Percentiles rank a stretch among this genome's conserved stretches.
These are phyloP conservation scores for Paramecium sonneborni DNA, from an alignment of 73 alveolate species.

Conservation along the genomic window DNA sequence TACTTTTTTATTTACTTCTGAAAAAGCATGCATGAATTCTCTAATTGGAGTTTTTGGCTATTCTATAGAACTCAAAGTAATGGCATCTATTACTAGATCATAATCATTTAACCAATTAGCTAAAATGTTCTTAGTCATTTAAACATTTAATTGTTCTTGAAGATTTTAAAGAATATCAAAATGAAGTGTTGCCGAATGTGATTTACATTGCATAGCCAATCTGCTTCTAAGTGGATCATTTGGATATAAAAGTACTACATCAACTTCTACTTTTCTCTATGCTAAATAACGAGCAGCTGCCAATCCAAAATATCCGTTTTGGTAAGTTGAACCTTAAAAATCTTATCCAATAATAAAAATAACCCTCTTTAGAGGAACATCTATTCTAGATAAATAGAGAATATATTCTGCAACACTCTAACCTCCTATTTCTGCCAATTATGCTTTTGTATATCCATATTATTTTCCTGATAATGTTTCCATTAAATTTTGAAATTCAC, in stretches of 20 bases:
- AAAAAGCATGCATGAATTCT: slow-evolving; percentile 41
- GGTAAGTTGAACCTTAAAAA: background rate
- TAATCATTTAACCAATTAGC: background rate
- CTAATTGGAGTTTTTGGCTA: background rate
- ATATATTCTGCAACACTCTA: background rate
- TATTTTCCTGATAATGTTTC: background rate
- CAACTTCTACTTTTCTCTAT: slow-evolving; percentile 25
- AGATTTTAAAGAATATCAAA: background rate
- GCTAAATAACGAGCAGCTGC: slow-evolving; percentile 43
- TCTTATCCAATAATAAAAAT: slow-evolving; percentile 29
- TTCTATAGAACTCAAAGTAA: background rate
- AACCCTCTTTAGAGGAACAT: background rate
- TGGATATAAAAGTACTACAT: background rate
- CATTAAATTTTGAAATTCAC: background rate
- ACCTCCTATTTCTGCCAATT: slow-evolving; percentile 49
- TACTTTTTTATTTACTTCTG: slow-evolving; percentile 7
- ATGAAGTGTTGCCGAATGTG: background rate
- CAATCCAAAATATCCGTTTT: slow-evolving; percentile 56
- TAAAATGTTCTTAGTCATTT: slow-evolving; percentile 12
- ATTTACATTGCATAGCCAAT: slow-evolving; percentile 31
- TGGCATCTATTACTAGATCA: slow-evolving; percentile 35
- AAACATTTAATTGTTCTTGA: background rate
- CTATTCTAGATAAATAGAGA: background rate
- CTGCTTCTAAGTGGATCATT: slow-evolving; percentile 21
- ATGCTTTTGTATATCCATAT: slow-evolving; percentile 13